phyloP scores from a whole-genome alignment of 2,329 filamentous ascomycete genomes.

The Boeremia exigua region DNA sequence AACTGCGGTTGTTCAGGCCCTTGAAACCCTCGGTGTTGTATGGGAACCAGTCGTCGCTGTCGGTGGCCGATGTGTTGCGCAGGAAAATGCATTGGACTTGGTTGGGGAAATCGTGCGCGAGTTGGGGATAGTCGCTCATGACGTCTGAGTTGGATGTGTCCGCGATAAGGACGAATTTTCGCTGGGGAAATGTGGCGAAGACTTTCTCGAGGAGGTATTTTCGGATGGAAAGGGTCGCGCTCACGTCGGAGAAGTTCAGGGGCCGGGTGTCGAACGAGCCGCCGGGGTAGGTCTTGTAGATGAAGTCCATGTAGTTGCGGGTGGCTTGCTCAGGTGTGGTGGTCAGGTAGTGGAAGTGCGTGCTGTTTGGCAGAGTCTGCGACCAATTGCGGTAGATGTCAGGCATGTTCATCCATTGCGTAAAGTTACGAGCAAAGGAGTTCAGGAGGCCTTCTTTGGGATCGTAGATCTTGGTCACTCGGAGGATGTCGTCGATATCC shows the following conservation, averaged over 20 bases:
- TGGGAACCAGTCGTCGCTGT: constrained; percentile 70
- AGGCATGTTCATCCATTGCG: constrained; percentile 80
- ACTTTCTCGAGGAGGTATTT: constrained; percentile 72
- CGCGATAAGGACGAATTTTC: constrained; percentile 77
- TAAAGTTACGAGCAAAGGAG: constrained; percentile 74
- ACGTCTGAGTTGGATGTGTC: constrained; percentile 80
- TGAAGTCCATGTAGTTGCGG: constrained; percentile 78
- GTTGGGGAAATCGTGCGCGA: constrained; percentile 70
- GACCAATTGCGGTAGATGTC: constrained; percentile 79
- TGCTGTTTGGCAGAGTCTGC: constrained; percentile 63
- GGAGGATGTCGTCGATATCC: constrained; percentile 81
- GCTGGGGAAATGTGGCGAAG: constrained; percentile 75
- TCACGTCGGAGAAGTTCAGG: constrained; percentile 78
- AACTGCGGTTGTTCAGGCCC: constrained; percentile 67
- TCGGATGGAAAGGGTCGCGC: constrained; percentile 74
- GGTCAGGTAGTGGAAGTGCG: constrained; percentile 83
- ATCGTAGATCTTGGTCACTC: constrained; percentile 81
- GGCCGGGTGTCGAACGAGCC: constrained; percentile 77
- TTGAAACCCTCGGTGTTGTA: constrained; percentile 78
- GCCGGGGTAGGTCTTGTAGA: constrained; percentile 77
- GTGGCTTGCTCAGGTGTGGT: constrained; percentile 81
- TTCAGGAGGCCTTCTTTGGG: constrained; percentile 77
- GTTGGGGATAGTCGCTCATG: constrained; percentile 67
- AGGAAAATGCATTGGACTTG: constrained; percentile 81
- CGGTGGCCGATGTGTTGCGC: constrained; percentile 75